Evolutionary conservation across 768 basidiomycete species (phyloP).

Genomic region (Rhizopogon vinicolor): DNA sequence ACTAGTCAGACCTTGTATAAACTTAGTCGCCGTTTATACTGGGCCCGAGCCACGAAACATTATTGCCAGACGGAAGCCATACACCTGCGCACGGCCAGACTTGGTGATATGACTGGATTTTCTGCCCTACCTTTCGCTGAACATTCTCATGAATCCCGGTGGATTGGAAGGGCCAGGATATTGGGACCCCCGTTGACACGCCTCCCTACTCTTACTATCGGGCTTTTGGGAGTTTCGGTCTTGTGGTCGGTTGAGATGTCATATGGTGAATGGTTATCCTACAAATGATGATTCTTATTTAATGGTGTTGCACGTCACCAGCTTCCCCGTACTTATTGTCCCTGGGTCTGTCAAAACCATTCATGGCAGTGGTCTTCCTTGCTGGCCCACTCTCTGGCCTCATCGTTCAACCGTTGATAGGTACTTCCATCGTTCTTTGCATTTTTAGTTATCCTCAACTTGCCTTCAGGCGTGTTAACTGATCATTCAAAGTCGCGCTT

Average conservation of each 20-base stretch:
- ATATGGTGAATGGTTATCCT: conserved; percentile 62
- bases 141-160: conserved; percentile 32
- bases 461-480: conserved; percentile 52
- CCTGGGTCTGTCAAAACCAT: conserved; percentile 80
- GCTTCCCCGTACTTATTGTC: conserved; percentile 89
- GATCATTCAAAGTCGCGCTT: conserved; percentile 82
- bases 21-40: no score
- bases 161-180: conserved; percentile 55
- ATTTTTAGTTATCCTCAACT: background rate
- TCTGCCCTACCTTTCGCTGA: conserved; percentile 42
- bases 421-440: conserved; percentile 27
- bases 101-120: conserved; percentile 46
- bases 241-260: conserved; percentile 97
- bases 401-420: conserved; percentile 87
- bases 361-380: conserved; percentile 87
- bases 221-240: conserved; percentile 80
- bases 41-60: no score
- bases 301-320: conserved; percentile 15
- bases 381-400: conserved; percentile 90
- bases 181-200: conserved; percentile 65
- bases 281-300: background rate
- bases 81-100: background rate
- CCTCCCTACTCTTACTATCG: conserved; percentile 68
- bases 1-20: no score
- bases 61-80: no score